Evolutionary conservation across 768 basidiomycete genomes (phyloP).

Genomic region (Phaeolepiota aurea): DNA sequence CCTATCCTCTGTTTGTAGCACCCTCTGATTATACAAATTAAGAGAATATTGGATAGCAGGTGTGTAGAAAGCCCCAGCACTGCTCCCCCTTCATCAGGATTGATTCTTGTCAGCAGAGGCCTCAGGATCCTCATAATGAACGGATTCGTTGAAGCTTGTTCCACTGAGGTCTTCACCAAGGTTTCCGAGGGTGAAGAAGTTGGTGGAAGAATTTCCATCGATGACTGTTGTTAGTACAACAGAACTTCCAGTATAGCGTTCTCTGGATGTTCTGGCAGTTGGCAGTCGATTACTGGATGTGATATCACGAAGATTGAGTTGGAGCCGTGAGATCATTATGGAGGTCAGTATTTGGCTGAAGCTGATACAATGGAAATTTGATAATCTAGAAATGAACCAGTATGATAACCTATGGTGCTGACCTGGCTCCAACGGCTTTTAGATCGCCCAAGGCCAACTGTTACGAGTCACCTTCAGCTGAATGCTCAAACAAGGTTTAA

Average conservation of each 20-base stretch:
- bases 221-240: slow-evolving; percentile 2
- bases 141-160: slow-evolving; percentile 2
- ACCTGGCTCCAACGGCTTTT: slow-evolving; percentile 15
- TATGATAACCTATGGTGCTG: too few relatives aligned
- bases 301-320: slow-evolving; percentile 11
- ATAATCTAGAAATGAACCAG: background rate
- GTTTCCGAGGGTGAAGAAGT: slow-evolving; percentile 9
- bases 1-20: too few relatives aligned
- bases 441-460: slow-evolving; percentile 12
- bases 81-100: too few relatives aligned
- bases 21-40: too few relatives aligned
- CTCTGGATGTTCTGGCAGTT: background rate
- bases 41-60: too few relatives aligned
- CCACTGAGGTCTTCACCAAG: slow-evolving; percentile 9
- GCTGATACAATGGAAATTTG: slow-evolving; percentile 3
- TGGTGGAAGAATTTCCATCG: background rate
- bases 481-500: background rate
- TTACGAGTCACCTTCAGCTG: background rate
- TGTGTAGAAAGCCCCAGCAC: too few relatives aligned
- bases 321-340: slow-evolving; percentile 14
- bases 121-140: too few relatives aligned
- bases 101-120: too few relatives aligned
- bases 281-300: background rate
- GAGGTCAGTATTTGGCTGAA: slow-evolving; percentile 16
- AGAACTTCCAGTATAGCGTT: background rate